Evolutionary conservation across 768 basidiomycete genomes (phyloP).

Genomic region (Phylloporus arenicola): DNA sequence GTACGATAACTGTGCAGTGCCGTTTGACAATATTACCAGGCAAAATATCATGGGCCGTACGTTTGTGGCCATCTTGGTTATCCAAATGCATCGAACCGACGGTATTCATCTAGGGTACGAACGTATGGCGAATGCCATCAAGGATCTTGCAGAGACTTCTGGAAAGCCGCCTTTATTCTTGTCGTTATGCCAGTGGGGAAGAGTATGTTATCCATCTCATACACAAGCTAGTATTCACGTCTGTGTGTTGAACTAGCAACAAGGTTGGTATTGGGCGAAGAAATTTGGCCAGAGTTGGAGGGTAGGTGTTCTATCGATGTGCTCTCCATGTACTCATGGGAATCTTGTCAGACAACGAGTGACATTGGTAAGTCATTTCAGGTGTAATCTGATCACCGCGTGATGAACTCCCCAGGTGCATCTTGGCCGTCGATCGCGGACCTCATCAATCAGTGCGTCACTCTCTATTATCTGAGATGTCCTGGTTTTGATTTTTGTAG

Average conservation of each 20-base stretch:
- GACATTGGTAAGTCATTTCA: slow-evolving; percentile 38
- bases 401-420: slow-evolving; percentile 29
- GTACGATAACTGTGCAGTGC: slow-evolving; percentile 60
- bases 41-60: slow-evolving; percentile 53
- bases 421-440: slow-evolving; percentile 46
- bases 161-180: slow-evolving; percentile 52
- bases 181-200: slow-evolving; percentile 66
- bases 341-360: slow-evolving; percentile 38
- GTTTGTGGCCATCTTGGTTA: slow-evolving; percentile 13
- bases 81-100: background rate
- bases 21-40: slow-evolving; percentile 51
- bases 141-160: slow-evolving; percentile 39
- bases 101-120: slow-evolving; percentile 42
- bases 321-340: background rate
- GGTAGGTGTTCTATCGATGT: slow-evolving; percentile 31
- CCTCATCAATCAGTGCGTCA: slow-evolving; percentile 50
- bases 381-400: background rate
- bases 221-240: background rate
- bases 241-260: slow-evolving; percentile 36
- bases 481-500: slow-evolving; percentile 30
- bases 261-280: slow-evolving; percentile 62
- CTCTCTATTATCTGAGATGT: background rate
- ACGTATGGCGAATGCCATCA: slow-evolving; percentile 57
- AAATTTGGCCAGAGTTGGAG: slow-evolving; percentile 62
- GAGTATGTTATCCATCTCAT: slow-evolving; percentile 32